Evolutionary conservation across 2,329 filamentous ascomycete genomes (phyloP), one percentile per base, ranked within the genome.

Genomic region (Fusarium verticillioides): DNA sequence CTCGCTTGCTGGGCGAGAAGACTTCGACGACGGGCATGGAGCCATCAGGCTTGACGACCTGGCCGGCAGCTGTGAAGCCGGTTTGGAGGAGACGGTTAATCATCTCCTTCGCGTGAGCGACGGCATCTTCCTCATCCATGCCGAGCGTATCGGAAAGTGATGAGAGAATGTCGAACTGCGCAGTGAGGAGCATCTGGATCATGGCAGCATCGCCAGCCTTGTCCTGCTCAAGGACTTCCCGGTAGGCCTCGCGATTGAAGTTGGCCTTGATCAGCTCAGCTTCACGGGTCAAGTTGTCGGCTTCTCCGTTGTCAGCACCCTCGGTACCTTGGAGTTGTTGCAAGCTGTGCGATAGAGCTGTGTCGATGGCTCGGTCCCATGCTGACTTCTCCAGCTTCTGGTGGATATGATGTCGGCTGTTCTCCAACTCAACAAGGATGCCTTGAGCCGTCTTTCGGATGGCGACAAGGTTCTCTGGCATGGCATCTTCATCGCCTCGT

Each of bases 21-120:
- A 88, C 86, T 65, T 96, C 91, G 9, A 90, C 83, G 1, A 89
- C 86, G 8, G 87, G 85, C 63, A 88, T 81, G 15, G 85, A 84
- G 32, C 94, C 94, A 77, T 98, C 96, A 4, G 96, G 95, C 80
- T 97, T 97, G 81, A 99, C 93, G 32, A 98, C 90, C 76, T 97
- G 94, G 1, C 93, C 91, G 11, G 92, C 90, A 1, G 94, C 91
- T 32, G 90, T 88, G 47, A 91, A 92, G 63, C 95, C 96, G 7
- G 90, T 90, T 66, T 94, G 90, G 21, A 98, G 87, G 64, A 99
- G 88, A 66, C 93, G 92, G 66, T 90, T 88, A 57, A 99, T 91
- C 52, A 95, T 91, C 28, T 86, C 87, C 80, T 92, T 94, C 32
- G 95, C 96, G 63, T 93, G 91, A 21, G 92, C 86, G 4, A 98